These are phyloP conservation scores for Spathaspora girioi DNA, from an alignment of 805 yeast genomes.

Conservation along the genomic window DNA sequence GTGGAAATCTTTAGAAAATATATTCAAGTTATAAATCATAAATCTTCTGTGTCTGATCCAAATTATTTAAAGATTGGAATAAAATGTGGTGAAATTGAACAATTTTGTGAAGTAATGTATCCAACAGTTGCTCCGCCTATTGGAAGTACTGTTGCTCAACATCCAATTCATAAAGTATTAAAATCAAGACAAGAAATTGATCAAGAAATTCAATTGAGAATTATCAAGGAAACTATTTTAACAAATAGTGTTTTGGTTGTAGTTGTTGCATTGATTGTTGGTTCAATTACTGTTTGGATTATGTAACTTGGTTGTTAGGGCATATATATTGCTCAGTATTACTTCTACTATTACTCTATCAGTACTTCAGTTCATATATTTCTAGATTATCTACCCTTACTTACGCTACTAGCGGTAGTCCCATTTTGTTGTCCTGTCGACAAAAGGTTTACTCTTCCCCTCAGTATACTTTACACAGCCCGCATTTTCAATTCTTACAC, in stretches of 20 bases:
- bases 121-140: slow-evolving; percentile 54
- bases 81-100: slow-evolving; percentile 84
- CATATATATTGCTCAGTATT: neutral
- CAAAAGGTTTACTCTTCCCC: no score
- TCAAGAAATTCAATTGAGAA: slow-evolving; percentile 10
- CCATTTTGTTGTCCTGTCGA: no score
- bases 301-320: neutral
- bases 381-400: no score
- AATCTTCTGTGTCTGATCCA: slow-evolving; percentile 78
- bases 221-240: slow-evolving; percentile 6
- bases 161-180: slow-evolving; percentile 35
- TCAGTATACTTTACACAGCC: no score
- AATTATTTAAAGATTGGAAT: slow-evolving; percentile 81
- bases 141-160: slow-evolving; percentile 39
- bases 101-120: slow-evolving; percentile 74
- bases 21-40: slow-evolving; percentile 71
- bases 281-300: neutral
- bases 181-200: slow-evolving; percentile 40
- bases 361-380: no score
- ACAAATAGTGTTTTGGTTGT: slow-evolving; percentile 1
- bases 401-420: no score
- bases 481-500: no score
- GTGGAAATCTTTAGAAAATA: slow-evolving; percentile 74
- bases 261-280: neutral
- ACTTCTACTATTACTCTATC: no score